These are phyloP conservation scores for Dioscorea dumetorum DNA, from an alignment of 106 monocot genomes.

Conservation along the genomic window DNA sequence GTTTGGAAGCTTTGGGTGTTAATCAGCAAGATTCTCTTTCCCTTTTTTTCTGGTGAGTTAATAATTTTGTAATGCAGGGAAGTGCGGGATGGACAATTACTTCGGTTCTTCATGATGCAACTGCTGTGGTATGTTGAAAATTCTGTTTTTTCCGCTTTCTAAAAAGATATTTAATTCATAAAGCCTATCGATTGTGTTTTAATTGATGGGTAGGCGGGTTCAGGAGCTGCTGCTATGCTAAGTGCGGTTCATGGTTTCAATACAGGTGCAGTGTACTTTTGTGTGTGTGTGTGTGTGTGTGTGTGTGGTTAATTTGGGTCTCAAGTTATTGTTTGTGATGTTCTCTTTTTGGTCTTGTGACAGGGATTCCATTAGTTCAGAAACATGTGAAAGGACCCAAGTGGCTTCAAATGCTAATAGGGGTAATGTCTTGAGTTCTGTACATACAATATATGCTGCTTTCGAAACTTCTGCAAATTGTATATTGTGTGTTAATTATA, in stretches of 20 bases:
- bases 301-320: background rate
- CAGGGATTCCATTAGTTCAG: slow-evolving; percentile 73
- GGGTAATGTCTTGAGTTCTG: slow-evolving; percentile 34
- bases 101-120: slow-evolving; percentile 59
- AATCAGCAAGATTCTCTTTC: background rate
- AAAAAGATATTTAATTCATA: background rate
- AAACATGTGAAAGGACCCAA: slow-evolving; percentile 76
- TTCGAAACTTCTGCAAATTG: too few relatives aligned
- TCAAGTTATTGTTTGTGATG: background rate
- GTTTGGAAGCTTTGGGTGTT: background rate
- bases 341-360: background rate
- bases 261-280: slow-evolving; percentile 29
- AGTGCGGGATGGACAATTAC: slow-evolving; percentile 66
- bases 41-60: too few relatives aligned
- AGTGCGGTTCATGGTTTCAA: slow-evolving; percentile 74
- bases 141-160: background rate
- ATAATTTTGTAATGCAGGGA: slow-evolving; percentile 18
- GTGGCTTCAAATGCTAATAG: slow-evolving; percentile 51
- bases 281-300: background rate
- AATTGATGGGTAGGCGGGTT: slow-evolving; percentile 55
- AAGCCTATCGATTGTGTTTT: background rate
- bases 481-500: too few relatives aligned
- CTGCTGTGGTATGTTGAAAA: slow-evolving; percentile 65
- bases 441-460: too few relatives aligned
- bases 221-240: slow-evolving; percentile 72